phyloP scores from a whole-genome alignment of 2,329 filamentous ascomycete genomes.

The Didymella pomorum region DNA sequence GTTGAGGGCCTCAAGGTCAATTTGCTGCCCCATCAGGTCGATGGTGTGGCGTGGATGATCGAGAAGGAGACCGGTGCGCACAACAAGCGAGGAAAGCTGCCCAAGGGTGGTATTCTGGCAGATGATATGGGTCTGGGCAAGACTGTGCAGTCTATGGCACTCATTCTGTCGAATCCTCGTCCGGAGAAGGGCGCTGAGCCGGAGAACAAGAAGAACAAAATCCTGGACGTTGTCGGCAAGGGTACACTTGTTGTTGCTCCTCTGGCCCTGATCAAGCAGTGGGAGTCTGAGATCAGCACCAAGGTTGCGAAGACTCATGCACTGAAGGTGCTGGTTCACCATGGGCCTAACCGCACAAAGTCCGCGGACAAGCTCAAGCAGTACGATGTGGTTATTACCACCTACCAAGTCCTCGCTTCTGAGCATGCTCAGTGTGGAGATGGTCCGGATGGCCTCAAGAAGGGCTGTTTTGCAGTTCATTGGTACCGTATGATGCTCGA shows the following conservation, averaged over 20 bases:
- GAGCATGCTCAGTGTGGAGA: conserved; percentile 78
- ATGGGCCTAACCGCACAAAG: conserved; percentile 86
- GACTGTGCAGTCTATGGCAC: conserved; percentile 89
- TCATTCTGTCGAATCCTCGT: conserved; percentile 84
- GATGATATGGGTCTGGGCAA: conserved; percentile 98
- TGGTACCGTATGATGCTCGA: conserved; percentile 97
- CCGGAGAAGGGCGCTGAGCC: conserved; percentile 60
- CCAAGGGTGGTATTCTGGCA: conserved; percentile 92
- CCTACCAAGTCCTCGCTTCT: conserved; percentile 93
- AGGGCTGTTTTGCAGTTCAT: conserved; percentile 86
- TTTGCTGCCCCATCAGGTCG: conserved; percentile 90
- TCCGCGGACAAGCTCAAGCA: conserved; percentile 75
- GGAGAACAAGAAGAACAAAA: conserved; percentile 67
- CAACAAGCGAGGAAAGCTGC: conserved; percentile 78
- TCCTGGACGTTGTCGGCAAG: conserved; percentile 74
- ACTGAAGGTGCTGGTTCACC: conserved; percentile 86
- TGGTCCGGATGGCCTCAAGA: conserved; percentile 68
- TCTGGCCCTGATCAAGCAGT: conserved; percentile 92
- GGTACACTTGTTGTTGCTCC: conserved; percentile 92
- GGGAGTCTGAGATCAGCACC: conserved; percentile 90
- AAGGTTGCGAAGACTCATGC: conserved; percentile 75
- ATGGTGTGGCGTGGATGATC: conserved; percentile 94
- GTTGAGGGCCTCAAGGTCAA: conserved; percentile 87
- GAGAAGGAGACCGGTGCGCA: conserved; percentile 87
- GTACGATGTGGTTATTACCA: conserved; percentile 97